These are phyloP conservation scores for Silene uniflora DNA, from an alignment of 148 eudicot genomes.

Conservation along the genomic window DNA sequence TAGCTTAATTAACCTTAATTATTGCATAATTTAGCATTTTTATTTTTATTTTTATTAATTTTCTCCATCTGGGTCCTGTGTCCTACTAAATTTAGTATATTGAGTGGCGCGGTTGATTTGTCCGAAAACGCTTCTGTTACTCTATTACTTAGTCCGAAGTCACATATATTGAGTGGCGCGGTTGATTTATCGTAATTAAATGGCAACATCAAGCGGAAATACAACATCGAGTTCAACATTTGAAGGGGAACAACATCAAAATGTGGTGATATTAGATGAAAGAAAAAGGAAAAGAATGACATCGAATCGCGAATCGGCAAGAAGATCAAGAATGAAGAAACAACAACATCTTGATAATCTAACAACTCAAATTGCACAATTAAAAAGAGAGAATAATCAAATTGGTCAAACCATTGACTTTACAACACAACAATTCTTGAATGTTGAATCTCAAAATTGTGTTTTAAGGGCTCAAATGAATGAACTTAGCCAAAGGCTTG, in stretches of 20 bases:
- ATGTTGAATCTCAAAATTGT: conserved; percentile 64
- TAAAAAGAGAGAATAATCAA: conserved; percentile 45
- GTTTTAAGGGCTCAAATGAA: conserved; percentile 56
- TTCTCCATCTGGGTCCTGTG: conserved; percentile 23
- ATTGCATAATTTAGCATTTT: background rate
- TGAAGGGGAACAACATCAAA: conserved; percentile 37
- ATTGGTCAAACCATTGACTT: conserved; percentile 27
- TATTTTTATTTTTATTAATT: background rate
- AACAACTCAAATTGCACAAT: conserved; percentile 32
- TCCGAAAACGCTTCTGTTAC: too few relatives aligned
- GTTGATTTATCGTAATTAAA: conserved; percentile 5
- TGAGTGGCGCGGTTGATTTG: background rate
- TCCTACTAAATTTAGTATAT: too few relatives aligned
- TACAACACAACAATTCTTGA: conserved; percentile 44
- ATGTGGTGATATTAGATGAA: conserved; percentile 37
- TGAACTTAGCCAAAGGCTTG: conserved; percentile 57
- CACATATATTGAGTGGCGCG: too few relatives aligned
- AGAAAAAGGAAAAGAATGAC: conserved; percentile 65
- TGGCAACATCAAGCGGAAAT: conserved; percentile 61
- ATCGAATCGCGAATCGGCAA: conserved; percentile 74
- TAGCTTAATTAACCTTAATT: conserved; percentile 6
- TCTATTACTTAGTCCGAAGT: too few relatives aligned
- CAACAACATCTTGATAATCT: conserved; percentile 69
- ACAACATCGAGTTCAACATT: conserved; percentile 50
- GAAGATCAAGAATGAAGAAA: conserved; percentile 63